Evolutionary conservation across 257 asterid species (phyloP).

Genomic region (Scutellaria barbata): DNA sequence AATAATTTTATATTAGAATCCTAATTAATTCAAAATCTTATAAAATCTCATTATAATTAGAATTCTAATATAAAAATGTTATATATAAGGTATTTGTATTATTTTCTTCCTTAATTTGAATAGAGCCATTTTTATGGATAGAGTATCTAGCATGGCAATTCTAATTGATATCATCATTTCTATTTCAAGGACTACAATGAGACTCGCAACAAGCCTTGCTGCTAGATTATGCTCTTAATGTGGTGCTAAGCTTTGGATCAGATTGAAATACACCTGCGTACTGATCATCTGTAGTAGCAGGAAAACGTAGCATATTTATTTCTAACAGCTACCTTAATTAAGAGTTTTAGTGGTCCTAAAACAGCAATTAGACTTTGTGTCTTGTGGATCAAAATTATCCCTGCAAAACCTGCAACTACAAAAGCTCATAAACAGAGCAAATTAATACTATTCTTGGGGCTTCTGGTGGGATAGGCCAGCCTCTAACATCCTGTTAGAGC

Average conservation of each 20-base stretch:
- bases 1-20: too few relatives aligned
- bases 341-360: conserved; percentile 60
- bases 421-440: conserved; percentile 41
- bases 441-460: conserved; percentile 79
- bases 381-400: conserved; percentile 37
- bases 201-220: too few relatives aligned
- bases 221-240: not conserved
- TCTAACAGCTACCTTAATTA: conserved; percentile 41
- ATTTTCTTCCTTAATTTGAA: too few relatives aligned
- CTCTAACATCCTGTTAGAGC: conserved; percentile 81
- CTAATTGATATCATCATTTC: too few relatives aligned
- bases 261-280: not conserved
- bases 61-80: too few relatives aligned
- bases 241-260: not conserved
- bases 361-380: conserved; percentile 41
- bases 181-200: not conserved
- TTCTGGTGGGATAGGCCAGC: conserved; percentile 83
- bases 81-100: too few relatives aligned
- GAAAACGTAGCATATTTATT: not conserved
- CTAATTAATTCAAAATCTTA: too few relatives aligned
- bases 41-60: too few relatives aligned
- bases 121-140: too few relatives aligned
- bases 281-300: not conserved
- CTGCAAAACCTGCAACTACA: conserved; percentile 31
- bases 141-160: too few relatives aligned